phyloP scores from a whole-genome alignment of 2,329 filamentous ascomycete species.

The Botrytis deweyae region DNA sequence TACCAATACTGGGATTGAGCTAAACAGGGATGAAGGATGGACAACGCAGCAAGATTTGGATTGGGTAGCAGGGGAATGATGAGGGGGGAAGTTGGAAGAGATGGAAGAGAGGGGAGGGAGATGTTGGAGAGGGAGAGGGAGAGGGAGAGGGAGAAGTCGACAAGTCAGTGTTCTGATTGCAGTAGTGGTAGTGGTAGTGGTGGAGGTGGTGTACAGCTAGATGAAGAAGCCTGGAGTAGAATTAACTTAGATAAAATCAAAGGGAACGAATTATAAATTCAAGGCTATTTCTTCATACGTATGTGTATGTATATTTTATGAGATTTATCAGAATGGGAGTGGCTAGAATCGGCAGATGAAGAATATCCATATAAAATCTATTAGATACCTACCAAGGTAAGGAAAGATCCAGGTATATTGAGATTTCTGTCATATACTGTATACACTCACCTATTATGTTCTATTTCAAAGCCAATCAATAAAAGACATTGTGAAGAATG shows the following conservation, averaged over 20 bases:
- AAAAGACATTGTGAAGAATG: background rate
- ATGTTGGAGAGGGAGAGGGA: no score
- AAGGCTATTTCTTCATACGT: background rate
- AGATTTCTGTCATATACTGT: no score
- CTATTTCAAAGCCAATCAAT: background rate
- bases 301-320: background rate
- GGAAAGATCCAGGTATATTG: background rate
- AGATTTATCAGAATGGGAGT: background rate
- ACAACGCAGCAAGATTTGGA: slow-evolving; percentile 12
- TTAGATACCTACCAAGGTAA: background rate
- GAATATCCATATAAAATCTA: background rate
- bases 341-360: background rate
- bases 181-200: background rate
- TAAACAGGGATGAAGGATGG: background rate
- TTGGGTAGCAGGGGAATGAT: background rate
- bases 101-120: background rate
- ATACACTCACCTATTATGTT: background rate
- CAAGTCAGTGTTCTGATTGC: background rate
- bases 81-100: background rate
- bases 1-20: background rate
- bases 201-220: background rate
- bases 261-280: background rate
- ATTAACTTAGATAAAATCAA: background rate
- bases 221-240: background rate
- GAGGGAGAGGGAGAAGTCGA: background rate